A percentile compares a stretch with the other conserved stretches of the same genome.
These are phyloP conservation scores for Trichoderma sp. DNA, from an alignment of 2,329 filamentous ascomycete genomes.

Conservation along the genomic window DNA sequence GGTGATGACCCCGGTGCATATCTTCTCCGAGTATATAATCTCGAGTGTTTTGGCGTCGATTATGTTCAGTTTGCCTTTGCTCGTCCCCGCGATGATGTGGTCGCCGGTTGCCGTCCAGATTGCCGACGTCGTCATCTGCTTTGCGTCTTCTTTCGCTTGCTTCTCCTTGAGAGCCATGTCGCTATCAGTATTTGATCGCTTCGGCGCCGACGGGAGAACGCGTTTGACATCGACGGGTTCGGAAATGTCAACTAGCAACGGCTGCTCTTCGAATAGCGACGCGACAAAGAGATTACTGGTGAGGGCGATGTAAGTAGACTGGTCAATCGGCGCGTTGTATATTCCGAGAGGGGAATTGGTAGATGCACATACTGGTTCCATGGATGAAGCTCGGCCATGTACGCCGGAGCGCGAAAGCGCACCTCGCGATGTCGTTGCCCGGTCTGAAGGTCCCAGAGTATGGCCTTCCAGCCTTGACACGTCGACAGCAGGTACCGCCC, in stretches of 20 bases:
- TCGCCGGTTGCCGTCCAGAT: conserved; percentile 84
- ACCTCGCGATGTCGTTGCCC: conserved; percentile 76
- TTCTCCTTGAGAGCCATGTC: conserved; percentile 77
- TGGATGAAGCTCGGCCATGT: conserved; percentile 93
- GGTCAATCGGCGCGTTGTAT: not conserved
- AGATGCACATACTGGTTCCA: conserved; percentile 69
- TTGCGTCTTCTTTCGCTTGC: conserved; percentile 86
- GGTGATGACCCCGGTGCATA: conserved; percentile 85
- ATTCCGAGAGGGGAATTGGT: no score
- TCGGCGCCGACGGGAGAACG: conserved; percentile 78
- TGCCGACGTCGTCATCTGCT: conserved; percentile 90
- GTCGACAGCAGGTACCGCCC: conserved; percentile 89
- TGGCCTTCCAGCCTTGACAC: conserved; percentile 94
- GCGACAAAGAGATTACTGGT: conserved; percentile 80
- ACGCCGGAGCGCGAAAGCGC: conserved; percentile 89
- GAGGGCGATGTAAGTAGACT: conserved; percentile 26
- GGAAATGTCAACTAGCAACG: conserved; percentile 81
- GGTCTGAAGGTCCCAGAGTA: conserved; percentile 85
- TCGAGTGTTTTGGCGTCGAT: conserved; percentile 80
- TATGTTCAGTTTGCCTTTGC: conserved; percentile 94
- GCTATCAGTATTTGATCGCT: conserved; percentile 68
- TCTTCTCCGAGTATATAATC: conserved; percentile 85
- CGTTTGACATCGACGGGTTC: conserved; percentile 71
- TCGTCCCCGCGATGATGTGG: conserved; percentile 90
- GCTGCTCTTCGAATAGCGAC: conserved; percentile 91